A percentile compares a stretch with the other conserved stretches of the same genome.
Evolutionary conservation across 2,329 filamentous ascomycete species (phyloP).

Genomic region (Colletotrichum sp.): DNA sequence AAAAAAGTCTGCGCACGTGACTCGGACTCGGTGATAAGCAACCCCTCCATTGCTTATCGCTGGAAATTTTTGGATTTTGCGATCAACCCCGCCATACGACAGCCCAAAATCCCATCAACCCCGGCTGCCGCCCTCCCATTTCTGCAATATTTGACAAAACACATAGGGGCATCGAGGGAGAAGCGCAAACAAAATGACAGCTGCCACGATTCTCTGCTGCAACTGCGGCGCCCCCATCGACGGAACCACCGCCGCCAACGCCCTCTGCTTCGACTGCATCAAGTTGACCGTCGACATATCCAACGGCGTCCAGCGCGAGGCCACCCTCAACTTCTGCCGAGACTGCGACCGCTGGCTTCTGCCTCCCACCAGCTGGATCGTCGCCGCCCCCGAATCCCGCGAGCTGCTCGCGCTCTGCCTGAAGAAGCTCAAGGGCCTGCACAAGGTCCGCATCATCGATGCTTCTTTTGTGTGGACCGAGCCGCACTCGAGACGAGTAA

Average conservation of each 20-base stretch:
- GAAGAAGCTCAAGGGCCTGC: slow-evolving; percentile 82
- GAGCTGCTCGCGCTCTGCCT: slow-evolving; percentile 93
- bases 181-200: background rate
- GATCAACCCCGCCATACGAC: slow-evolving; percentile 17
- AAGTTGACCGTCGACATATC: slow-evolving; percentile 95
- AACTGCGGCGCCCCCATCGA: slow-evolving; percentile 97
- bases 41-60: slow-evolving; percentile 11
- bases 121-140: background rate
- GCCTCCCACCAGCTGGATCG: slow-evolving; percentile 85
- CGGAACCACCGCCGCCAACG: slow-evolving; percentile 83
- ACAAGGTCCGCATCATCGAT: slow-evolving; percentile 93
- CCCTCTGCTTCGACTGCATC: slow-evolving; percentile 94
- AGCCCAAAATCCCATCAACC: background rate
- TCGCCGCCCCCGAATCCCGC: slow-evolving; percentile 84
- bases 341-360: slow-evolving; percentile 95
- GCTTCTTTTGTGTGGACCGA: slow-evolving; percentile 98
- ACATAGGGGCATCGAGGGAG: background rate
- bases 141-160: background rate
- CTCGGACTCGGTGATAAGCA: background rate
- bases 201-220: slow-evolving; percentile 79
- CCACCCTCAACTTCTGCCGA: slow-evolving; percentile 86
- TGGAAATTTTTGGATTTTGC: background rate
- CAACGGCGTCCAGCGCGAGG: slow-evolving; percentile 88
- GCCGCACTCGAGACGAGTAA: slow-evolving; percentile 89
- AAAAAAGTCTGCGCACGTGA: background rate